These are phyloP conservation scores for Fusarium palustre DNA, from an alignment of 2,329 filamentous ascomycete species.

Conservation along the genomic window DNA sequence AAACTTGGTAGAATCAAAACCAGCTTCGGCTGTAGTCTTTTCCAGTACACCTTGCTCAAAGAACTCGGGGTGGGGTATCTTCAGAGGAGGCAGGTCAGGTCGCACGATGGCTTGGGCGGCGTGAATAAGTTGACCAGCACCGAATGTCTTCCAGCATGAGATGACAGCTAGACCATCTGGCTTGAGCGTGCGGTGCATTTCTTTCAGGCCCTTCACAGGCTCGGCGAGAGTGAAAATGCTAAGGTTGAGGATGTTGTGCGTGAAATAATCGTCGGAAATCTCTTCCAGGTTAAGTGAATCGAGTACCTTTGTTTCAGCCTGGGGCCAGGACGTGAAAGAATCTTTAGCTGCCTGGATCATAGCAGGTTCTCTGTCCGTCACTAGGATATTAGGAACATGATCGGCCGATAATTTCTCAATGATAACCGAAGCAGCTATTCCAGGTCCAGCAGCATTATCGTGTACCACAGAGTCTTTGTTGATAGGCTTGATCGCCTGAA, in stretches of 20 bases:
- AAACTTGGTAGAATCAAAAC: conserved; percentile 36
- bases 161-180: conserved; percentile 46
- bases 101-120: conserved; percentile 46
- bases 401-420: conserved; percentile 17
- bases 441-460: conserved; percentile 51
- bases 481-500: conserved; percentile 35
- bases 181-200: conserved; percentile 49
- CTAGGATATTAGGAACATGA: conserved; percentile 12
- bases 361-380: conserved; percentile 37
- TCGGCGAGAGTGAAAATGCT: conserved; percentile 48
- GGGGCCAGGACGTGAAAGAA: conserved; percentile 14
- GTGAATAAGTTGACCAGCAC: conserved; percentile 41
- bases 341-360: conserved; percentile 37
- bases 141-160: conserved; percentile 45
- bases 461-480: conserved; percentile 46
- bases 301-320: conserved; percentile 19
- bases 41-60: conserved; percentile 41
- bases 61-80: conserved; percentile 45
- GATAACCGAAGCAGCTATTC: conserved; percentile 47
- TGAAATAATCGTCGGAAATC: conserved; percentile 35
- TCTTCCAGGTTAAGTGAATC: conserved; percentile 42
- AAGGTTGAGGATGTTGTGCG: conserved; percentile 49
- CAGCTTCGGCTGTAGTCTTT: conserved; percentile 36
- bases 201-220: conserved; percentile 42
- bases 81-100: conserved; percentile 46